Base-by-base conservation (phyloP, 2,329 filamentous ascomycete species). In the Coniella lustricola region DNA sequence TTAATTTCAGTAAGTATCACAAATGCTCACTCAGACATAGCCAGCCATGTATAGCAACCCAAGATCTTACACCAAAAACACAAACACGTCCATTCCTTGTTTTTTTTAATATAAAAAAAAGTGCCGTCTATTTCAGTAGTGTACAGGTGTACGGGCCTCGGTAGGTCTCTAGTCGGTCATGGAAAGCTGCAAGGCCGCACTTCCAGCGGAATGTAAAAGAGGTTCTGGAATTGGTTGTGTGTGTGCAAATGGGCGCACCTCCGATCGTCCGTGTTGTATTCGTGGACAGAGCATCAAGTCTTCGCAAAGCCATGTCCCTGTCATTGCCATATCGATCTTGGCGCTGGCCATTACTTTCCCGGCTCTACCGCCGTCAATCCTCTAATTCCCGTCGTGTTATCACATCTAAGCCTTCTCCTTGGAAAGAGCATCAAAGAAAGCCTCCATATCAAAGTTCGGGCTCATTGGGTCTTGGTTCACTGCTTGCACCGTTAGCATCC, bases 391-490 rank as follows among this genome's bases (percentile, higher is more conserved):
- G 56, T 57, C 58, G 57, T 57, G 49, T 54, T 44, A 52, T 53
- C 49, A 44, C 22, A 55, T 36, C 67, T 72, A 79, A 59, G 74
- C 66, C 62, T 68, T 77, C 63, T 76, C 67, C 64, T 73, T 69
- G 56, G 69, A 60, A 60, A 89, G 71, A 60, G 79, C 75, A 62
- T 81, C 78, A 67, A 95, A 71, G 68, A 81, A 88, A 60, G 86
- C 83, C 76, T 97, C 91, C 60, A 97, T 77, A 67, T 98, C 90
- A 73, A 97, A 97, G 64, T 90, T 88, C 64, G 90, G 82, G 73
- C 93, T 82, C 64, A 84, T 81, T 53, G 85, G 85, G 71, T 97
- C 64, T 57, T 63, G 61, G 59, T 60, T 61, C 45, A 62, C 64
- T 67, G 40, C 17, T 37, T 31, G 64, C 62, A 57, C 62, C 62